phyloP scores from a whole-genome alignment of 148 eudicot genomes.

The Rhododendron ferrugineum region DNA sequence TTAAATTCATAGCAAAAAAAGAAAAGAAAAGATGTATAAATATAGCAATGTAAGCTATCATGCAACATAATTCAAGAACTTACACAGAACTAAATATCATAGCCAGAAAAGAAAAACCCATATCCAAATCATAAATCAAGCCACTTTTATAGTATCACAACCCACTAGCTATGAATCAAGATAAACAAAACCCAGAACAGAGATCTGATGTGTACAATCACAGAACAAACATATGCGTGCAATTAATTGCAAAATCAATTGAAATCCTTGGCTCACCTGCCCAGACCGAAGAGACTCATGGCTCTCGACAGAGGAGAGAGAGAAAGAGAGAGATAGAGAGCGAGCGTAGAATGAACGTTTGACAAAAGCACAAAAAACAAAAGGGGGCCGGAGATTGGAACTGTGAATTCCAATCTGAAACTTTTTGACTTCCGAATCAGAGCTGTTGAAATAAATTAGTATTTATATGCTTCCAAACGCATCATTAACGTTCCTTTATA shows the following conservation, averaged over 20 bases:
- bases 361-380: not conserved
- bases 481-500: not conserved
- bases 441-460: not conserved
- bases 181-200: not conserved
- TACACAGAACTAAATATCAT: not conserved
- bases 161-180: slow-evolving; percentile 10
- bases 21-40: not conserved
- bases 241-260: not conserved
- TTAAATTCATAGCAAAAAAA: not conserved
- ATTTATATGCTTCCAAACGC: not conserved
- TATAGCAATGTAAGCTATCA: not conserved
- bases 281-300: slow-evolving; percentile 91
- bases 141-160: not conserved
- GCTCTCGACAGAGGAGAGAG: slow-evolving; percentile 16
- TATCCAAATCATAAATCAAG: not conserved
- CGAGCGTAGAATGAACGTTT: slow-evolving; percentile 1
- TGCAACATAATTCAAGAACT: not conserved
- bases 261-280: slow-evolving; percentile 42
- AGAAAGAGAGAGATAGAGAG: not conserved
- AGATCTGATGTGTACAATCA: not conserved
- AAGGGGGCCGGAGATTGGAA: not conserved
- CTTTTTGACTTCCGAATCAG: slow-evolving; percentile 4
- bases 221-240: not conserved
- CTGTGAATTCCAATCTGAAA: not conserved
- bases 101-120: not conserved